Evolutionary conservation across 177 flowering plant species (phyloP), one percentile per base, ranked within the genome.

Genomic region (Vitis hybrid): DNA sequence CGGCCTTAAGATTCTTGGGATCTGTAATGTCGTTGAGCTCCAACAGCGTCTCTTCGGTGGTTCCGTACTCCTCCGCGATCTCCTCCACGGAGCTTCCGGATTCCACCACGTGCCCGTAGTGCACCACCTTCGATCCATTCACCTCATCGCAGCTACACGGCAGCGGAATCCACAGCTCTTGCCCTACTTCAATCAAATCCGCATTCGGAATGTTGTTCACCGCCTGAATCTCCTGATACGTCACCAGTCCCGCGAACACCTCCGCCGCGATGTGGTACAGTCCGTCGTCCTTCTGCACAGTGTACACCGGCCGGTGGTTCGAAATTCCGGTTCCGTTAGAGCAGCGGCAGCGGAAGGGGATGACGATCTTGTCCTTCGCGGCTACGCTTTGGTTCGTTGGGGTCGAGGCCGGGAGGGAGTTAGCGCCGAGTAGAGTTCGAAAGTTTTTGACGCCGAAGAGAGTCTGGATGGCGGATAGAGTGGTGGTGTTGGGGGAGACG

Each of bases 141-240:
- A 90, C 94, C 0, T 75, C 73, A 55, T 92, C 96, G 73, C 97
- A 94, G 84, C 94, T 90, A 67, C 97, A 92, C 1, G 98, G 98
- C 51, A 93, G 74, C 40, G 98, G 98, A 48, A 94, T 92, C 83
- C 74, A 49, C 72, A 94, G 81, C 77, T 70, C 3, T 78, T 87
- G 89, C 49, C 92, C 97, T 0, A 70, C 51, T 0, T 4, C 0
- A 21, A 91, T 90, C 60, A 17, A 0, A 68, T 77, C 7, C 4
- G 73, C 57, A 65, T 91, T 3, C 3, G 69, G 0, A 18, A 94
- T 84, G 10, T 64, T 66, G 69, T 90, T 94, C 11, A 57, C 88
- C 3, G 52, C 72, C 60, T 68, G 81, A 70, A 94, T 91, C 32
- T 83, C 72, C 60, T 56, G 77, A 79, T n/a, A 84, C 18, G 71